Conservation (phyloP, 2,329 filamentous ascomycete genomes). For the Talaromyces sp. region DNA sequence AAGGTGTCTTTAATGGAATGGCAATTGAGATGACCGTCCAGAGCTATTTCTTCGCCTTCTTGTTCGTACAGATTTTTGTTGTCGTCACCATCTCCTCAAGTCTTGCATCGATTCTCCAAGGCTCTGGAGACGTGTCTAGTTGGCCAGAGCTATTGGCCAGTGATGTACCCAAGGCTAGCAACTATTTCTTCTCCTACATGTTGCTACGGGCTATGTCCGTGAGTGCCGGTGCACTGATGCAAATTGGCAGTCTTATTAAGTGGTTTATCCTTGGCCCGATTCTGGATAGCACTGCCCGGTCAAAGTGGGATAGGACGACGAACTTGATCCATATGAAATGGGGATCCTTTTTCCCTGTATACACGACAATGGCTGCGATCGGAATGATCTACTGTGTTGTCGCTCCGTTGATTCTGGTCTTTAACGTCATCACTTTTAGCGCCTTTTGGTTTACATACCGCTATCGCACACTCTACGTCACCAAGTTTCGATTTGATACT, state of each 20-base stretch:
- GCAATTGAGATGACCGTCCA: constrained; percentile 82
- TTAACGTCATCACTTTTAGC: constrained; percentile 88
- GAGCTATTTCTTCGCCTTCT: constrained; percentile 87
- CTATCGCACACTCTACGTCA: constrained; percentile 97
- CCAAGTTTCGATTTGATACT: constrained; percentile 84
- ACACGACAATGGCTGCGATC: constrained; percentile 95
- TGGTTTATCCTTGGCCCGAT: constrained; percentile 83
- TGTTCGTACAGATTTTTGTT: constrained; percentile 93
- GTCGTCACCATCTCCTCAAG: constrained; percentile 85
- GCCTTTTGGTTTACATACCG: constrained; percentile 92
- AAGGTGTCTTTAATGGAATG: constrained; percentile 81
- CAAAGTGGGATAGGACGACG: constrained; percentile 86
- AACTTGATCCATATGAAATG: constrained; percentile 76
- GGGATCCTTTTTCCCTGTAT: constrained; percentile 93
- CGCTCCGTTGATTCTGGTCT: constrained; percentile 85
- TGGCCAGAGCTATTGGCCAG: constrained; percentile 74
- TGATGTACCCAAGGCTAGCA: constrained; percentile 82
- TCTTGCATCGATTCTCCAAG: constrained; percentile 65
- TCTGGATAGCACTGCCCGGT: constrained; percentile 75
- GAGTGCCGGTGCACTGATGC: constrained; percentile 84
- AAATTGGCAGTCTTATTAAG: constrained; percentile 74
- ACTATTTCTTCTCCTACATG: constrained; percentile 99
- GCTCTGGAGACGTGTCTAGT: constrained; percentile 66
- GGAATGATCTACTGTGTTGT: constrained; percentile 86
- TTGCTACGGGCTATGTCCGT: constrained; percentile 89